Conservation (phyloP, 148 eudicot species). For the Simmondsia chinensis region DNA sequence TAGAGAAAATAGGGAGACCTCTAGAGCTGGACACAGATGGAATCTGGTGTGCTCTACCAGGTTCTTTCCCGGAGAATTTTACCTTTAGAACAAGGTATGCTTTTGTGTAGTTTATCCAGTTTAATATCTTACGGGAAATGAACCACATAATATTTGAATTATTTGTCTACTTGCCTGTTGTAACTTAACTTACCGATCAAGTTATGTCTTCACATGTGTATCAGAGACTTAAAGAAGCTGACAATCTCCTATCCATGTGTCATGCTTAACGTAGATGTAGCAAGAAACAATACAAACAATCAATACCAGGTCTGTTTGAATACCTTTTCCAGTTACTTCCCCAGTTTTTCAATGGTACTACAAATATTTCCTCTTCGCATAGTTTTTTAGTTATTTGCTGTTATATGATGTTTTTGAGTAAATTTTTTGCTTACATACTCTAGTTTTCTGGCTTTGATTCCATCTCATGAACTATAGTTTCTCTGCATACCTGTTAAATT, state of each 20-base stretch:
- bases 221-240: constrained; percentile 80
- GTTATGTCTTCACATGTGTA: constrained; percentile 8
- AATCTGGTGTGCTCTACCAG: constrained; percentile 96
- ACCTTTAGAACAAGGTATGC: constrained; percentile 77
- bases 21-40: constrained; percentile 99
- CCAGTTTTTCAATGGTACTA: background rate
- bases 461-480: too few species aligned
- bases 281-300: constrained; percentile 93
- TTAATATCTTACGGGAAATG: too few species aligned
- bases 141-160: too few species aligned
- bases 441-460: too few species aligned
- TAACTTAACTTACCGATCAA: background rate
- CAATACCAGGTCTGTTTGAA: constrained; percentile 75
- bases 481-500: too few species aligned
- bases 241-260: constrained; percentile 98
- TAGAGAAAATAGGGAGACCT: constrained; percentile 94
- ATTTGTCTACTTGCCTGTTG: too few species aligned
- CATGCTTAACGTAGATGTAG: constrained; percentile 97
- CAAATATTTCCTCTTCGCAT: too few species aligned
- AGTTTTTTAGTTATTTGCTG: too few species aligned
- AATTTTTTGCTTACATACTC: too few species aligned
- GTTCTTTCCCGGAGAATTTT: constrained; percentile 95
- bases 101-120: constrained; percentile 7
- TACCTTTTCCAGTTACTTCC: constrained; percentile 1
- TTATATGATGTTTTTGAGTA: too few species aligned